A percentile compares a stretch with the other conserved stretches of the same genome.
phyloP scores from a whole-genome alignment of 176 grass and related monocot species.

The Carex kokanica region DNA sequence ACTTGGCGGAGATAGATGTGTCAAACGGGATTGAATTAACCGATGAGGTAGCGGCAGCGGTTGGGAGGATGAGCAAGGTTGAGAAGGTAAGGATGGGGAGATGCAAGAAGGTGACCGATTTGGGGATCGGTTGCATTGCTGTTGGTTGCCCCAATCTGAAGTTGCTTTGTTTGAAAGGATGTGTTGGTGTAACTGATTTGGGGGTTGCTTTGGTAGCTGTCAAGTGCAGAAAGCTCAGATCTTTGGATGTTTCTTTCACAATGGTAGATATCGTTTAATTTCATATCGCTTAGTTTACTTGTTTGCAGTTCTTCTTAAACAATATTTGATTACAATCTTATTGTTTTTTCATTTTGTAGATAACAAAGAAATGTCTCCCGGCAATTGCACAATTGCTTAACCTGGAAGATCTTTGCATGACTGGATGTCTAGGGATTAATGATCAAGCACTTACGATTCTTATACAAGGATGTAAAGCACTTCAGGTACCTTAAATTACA shows the following conservation, averaged over 20 bases:
- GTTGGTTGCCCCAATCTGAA: slow-evolving; percentile 57
- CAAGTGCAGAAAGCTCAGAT: slow-evolving; percentile 61
- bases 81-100: slow-evolving; percentile 43
- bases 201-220: slow-evolving; percentile 53
- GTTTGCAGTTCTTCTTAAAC: slow-evolving; percentile 12
- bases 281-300: neutral
- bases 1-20: slow-evolving; percentile 57
- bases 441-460: slow-evolving; percentile 45
- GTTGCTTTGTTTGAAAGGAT: slow-evolving; percentile 65
- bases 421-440: slow-evolving; percentile 59
- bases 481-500: slow-evolving; percentile 46
- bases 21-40: slow-evolving; percentile 60
- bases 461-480: slow-evolving; percentile 54
- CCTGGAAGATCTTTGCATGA: slow-evolving; percentile 53
- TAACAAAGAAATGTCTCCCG: slow-evolving; percentile 55
- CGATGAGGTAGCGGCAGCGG: slow-evolving; percentile 41
- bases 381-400: slow-evolving; percentile 55
- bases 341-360: slow-evolving; percentile 30
- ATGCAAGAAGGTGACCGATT: slow-evolving; percentile 64
- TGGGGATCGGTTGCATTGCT: slow-evolving; percentile 81
- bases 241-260: slow-evolving; percentile 73
- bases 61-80: slow-evolving; percentile 35
- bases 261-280: slow-evolving; percentile 41
- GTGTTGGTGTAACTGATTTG: slow-evolving; percentile 70
- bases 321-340: slow-evolving; percentile 5